phyloP scores from a whole-genome alignment of 805 yeast species.

The Starmerella vaccinii region DNA sequence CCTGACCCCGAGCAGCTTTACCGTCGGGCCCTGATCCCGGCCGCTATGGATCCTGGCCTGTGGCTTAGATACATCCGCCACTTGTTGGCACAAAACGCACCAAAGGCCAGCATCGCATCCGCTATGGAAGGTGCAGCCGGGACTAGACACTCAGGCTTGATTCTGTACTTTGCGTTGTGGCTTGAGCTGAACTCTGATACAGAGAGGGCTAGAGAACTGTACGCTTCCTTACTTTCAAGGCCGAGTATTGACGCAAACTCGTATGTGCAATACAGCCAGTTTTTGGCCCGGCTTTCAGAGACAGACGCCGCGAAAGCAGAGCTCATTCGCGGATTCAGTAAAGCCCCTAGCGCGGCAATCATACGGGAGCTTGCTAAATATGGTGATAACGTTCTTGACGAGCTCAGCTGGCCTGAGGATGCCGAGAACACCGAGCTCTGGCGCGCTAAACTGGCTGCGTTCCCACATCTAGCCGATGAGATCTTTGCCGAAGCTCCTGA shows the following conservation, averaged over 20 bases:
- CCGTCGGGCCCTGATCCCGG: conserved; percentile 51
- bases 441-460: conserved; percentile 10
- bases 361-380: conserved; percentile 11
- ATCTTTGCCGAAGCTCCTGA: conserved; percentile 16
- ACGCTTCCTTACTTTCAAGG: background rate
- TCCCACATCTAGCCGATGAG: conserved; percentile 17
- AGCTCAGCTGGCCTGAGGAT: conserved; percentile 1
- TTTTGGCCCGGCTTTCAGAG: conserved; percentile 4
- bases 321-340: background rate
- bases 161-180: conserved; percentile 29
- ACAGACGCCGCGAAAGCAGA: background rate
- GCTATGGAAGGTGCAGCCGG: conserved; percentile 25
- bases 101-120: conserved; percentile 8
- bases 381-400: background rate
- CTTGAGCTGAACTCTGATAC: conserved; percentile 22
- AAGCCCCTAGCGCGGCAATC: background rate
- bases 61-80: conserved; percentile 65
- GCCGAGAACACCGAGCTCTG: conserved; percentile 10
- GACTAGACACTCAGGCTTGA: conserved; percentile 15
- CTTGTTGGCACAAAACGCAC: conserved; percentile 31
- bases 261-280: conserved; percentile 7
- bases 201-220: conserved; percentile 25
- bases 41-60: conserved; percentile 46
- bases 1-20: conserved; percentile 40
- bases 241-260: background rate